Base-by-base conservation (phyloP, 2,329 filamentous ascomycete genomes). In the Aspergillus glaucus region DNA sequence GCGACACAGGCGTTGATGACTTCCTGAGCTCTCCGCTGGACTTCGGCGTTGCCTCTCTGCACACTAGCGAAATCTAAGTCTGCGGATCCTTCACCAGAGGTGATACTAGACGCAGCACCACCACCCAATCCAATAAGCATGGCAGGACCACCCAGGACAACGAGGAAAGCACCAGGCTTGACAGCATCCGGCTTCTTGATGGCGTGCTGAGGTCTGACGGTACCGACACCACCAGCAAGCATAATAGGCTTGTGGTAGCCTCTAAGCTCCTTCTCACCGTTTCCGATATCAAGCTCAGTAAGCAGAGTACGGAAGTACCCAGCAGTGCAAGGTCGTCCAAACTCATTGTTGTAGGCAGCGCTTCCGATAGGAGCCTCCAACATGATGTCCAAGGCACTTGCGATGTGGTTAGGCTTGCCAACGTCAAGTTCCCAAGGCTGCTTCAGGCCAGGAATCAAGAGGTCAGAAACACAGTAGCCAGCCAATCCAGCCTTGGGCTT, bases 181-280 rank as follows among this genome's bases (percentile, higher is more conserved):
- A 98, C 93, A 53, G 88, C 77, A 10, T 80, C 77, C 7, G 85
- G 81, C 53, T 87, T 80, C 73, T 98, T 98, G 50, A 96, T 77
- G 2, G 93, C 92, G 64, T 95, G 88, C 60, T 92, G 85, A 12
- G 93, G 92, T 50, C 93, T 77, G 26, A 97, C 92, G 5, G 88
- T 95, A 44, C 93, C 93, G 32, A 97, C 82, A 64, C 93, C 93
- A 64, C 93, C 93, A 53, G 93, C 93, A 72, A 98, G 89, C 88
- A 96, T 95, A 68, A 95, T 96, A 8, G 93, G 93, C 75, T 98
- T 98, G 72, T 97, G 93, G 67, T 95, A 98, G 21, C 93, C 93
- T 58, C 92, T 81, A 62, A 88, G 80, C 57, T 95, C 89, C 17
- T 77, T 78, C 51, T 79, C 75, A 37, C 80, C 80, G 48, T 81